Conservation (phyloP, 805 yeast species). For the Priceomyces castillae region DNA sequence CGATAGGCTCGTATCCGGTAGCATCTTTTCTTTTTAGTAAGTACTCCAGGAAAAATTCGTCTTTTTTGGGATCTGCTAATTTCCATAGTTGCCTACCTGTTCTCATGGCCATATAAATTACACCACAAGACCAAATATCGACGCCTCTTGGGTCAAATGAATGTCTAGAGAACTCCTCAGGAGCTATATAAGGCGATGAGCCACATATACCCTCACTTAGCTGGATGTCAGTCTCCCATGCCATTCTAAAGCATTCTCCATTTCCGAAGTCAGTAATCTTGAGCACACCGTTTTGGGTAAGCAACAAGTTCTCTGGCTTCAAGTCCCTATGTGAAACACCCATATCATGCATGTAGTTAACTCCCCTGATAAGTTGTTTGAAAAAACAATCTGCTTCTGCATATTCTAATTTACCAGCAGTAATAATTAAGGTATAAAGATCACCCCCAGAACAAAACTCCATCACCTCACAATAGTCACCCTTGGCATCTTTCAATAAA, state of each 20-base stretch:
- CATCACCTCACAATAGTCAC: constrained; percentile 83
- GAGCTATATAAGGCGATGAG: constrained; percentile 86
- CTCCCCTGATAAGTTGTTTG: constrained; percentile 81
- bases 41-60: constrained; percentile 76
- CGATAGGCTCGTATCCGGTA: constrained; percentile 90
- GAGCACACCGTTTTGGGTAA: constrained; percentile 68
- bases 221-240: constrained; percentile 75
- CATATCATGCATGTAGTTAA: constrained; percentile 82
- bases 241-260: constrained; percentile 78
- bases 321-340: constrained; percentile 90
- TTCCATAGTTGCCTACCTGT: constrained; percentile 95
- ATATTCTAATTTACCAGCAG: constrained; percentile 75
- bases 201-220: constrained; percentile 78
- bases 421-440: constrained; percentile 67
- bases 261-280: constrained; percentile 90
- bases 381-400: constrained; percentile 89
- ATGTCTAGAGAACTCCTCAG: constrained; percentile 67
- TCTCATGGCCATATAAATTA: constrained; percentile 89
- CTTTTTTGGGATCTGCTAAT: constrained; percentile 68
- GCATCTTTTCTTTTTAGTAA: constrained; percentile 75
- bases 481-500: constrained; percentile 74
- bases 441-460: constrained; percentile 84
- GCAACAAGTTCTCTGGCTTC: constrained; percentile 79
- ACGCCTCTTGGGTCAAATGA: constrained; percentile 80
- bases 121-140: constrained; percentile 93